Percentiles rank a stretch among this genome's conserved stretches.
phyloP scores from a whole-genome alignment of 2,329 filamentous ascomycete species.

The Fusarium sp. region DNA sequence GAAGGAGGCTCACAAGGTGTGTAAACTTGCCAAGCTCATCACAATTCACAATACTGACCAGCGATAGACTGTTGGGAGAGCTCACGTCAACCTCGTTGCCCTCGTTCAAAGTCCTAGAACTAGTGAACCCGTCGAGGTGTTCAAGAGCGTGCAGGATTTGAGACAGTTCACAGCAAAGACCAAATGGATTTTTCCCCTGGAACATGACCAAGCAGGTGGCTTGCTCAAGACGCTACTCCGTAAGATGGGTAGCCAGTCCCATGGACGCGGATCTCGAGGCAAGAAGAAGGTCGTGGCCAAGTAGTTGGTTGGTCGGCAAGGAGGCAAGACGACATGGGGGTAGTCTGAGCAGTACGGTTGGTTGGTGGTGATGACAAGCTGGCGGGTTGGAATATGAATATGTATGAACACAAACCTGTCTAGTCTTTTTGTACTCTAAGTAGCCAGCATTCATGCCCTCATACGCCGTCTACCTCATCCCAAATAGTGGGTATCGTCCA shows the following conservation, averaged over 20 bases:
- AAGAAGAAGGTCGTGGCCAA: background rate
- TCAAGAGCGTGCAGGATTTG: conserved; percentile 5
- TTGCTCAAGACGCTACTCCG: conserved; percentile 26
- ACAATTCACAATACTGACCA: background rate
- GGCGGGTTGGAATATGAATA: background rate
- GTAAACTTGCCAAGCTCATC: accelerated
- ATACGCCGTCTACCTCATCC: conserved; percentile 28
- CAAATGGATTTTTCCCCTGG: conserved; percentile 13
- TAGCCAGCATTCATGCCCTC: background rate
- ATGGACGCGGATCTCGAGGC: background rate
- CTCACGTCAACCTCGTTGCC: conserved; percentile 29
- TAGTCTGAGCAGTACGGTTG: background rate
- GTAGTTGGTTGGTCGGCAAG: background rate
- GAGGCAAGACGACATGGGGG: background rate
- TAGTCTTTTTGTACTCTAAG: conserved; percentile 1
- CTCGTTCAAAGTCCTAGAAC: conserved; percentile 9
- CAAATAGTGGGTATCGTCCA: conserved; percentile 2
- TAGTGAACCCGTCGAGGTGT: conserved; percentile 3
- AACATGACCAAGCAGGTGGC: conserved; percentile 1
- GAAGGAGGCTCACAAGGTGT: conserved; percentile 13
- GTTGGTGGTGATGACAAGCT: background rate
- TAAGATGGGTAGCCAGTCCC: conserved; percentile 4
- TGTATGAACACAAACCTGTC: background rate
- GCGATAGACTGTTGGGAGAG: conserved; percentile 6
- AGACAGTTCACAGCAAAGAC: conserved; percentile 2